Base-by-base conservation (phyloP, 2,329 filamentous ascomycete species). In the Pseudocercospora fuligena region DNA sequence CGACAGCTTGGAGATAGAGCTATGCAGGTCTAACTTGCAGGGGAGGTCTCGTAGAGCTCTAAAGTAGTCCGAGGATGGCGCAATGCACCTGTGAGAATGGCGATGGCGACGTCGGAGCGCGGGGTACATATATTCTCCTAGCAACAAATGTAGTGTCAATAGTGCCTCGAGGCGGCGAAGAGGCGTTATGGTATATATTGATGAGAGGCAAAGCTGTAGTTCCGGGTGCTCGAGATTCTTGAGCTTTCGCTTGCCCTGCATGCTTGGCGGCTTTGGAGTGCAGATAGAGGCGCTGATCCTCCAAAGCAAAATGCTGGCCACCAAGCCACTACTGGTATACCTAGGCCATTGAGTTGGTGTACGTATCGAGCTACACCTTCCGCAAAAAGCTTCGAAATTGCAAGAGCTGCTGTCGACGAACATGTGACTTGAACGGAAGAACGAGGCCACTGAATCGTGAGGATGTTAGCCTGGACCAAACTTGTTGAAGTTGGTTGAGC, bases 11-110 rank as follows among this genome's bases (percentile, higher is more conserved):
- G 5, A 25, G 49, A 16, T 25, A 53, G 49, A 53, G 49, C 51
- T 51, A 29, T 54, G 51, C 51, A 54, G 60, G 19, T 58, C 60
- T 54, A 19, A 49, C 58, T 58, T 60, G 43, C 59, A 62, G 60
- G 64, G 64, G 54, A 66, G 60, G 51, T 60, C 60, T 43, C 25
- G 64, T 31, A 33, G 27, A 63, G 64, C 64, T 66, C 46, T 33
- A 40, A 54, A 54, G 54, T 40, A 23, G 54, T n/a, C n/a, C 54
- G 29, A 40, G 31, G 64, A 66, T 66, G 64, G 60, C 64, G 63
- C 63, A 61, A 61, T 40, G 14, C 27, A 54, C 3, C 25, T 25
- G 27, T 25, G 51, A 11, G 25, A 29, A 54, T 54, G 51, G 51
- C 23, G 16, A 54, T 29, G 51, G 51, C 25, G 36, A 40, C 36